Evolutionary conservation across 768 basidiomycete genomes (phyloP), one percentile per base, ranked within the genome.

Genomic region (Tricholoma hemisulphureum): DNA sequence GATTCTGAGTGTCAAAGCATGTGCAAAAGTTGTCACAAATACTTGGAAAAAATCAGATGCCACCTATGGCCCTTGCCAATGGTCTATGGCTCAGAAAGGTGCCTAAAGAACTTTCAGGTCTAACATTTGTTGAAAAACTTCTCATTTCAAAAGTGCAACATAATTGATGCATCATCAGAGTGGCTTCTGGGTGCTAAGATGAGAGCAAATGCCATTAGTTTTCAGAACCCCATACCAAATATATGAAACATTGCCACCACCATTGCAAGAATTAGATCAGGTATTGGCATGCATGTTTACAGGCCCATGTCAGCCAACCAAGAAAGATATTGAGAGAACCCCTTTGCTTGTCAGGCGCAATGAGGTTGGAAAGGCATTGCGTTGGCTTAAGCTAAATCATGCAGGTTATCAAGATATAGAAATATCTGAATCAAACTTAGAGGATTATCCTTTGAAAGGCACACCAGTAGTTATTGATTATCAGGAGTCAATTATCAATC

Each of bases 381-480:
- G n/a, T n/a, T n/a, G n/a, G n/a, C n/a, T n/a, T n/a, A n/a, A 51
- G 24, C 24, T 51, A 20, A 51, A 51, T 29, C 26, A 51, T 51
- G 49, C 49, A 29, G 26, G n/a, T 41, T 77, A 76, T 59, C 16
- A 13, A 13, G 72, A 75, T 51, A 34, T 75, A 1, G 45, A 59
- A 1, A 73, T 76, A 21, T 71, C 70, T 0, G 14, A 63, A 1
- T 57, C 66, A 7, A 72, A 67, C 51, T 52, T 71, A 9, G 29
- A 50, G 1, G 3, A 45, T 37, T 76, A 70, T 62, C 64, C 57
- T 7, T 54, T 64, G 39, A 53, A 58, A 53, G 61, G 29, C 31
- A 63, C 65, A 3, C 68, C 64, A 35, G 71, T 67, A 3, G 26
- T 53, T 4, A 58, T 75, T 46, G 63, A 65, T 20, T 68, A 67